Evolutionary conservation across 495 filamentous ascomycete genomes (phyloP), one percentile per base, ranked within the genome.

Genomic region (Podospora conica): DNA sequence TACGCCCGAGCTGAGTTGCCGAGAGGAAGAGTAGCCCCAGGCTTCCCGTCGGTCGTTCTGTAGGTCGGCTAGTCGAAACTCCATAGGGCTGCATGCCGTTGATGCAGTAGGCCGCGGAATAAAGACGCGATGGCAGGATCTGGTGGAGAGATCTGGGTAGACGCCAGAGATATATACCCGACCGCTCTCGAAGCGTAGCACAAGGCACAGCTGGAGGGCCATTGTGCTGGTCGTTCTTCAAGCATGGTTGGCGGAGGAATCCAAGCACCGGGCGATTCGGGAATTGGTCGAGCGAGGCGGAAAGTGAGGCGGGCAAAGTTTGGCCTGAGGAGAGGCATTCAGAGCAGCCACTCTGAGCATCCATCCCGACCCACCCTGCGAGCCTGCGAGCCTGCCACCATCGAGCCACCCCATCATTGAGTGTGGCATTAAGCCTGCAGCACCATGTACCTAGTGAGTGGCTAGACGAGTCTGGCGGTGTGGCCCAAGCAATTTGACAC

Each of bases 391-490:
- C n/a, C n/a, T n/a, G 28, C 28, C 8, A 29, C 28, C 9, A 8
- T 24, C 58, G 57, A 31, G 64, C 60, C 57, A 75, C 69, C 61
- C 53, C 10, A 68, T 65, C 33, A 53, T 64, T 9, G 62, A 64
- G 29, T 59, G 56, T 58, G 24, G 64, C 31, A 62, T 60, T 40
- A 63, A 40, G 25, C 65, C 20, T 71, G 63, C 70, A 64, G 62
- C 25, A 65, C 27, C 57, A 61, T 63, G 63, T 63, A 55, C 23
- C 61, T 24, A 55, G 48, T 31, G 25, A 72, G 69, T 73, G 73
- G 69, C 58, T 64, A 63, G 60, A 24, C 33, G 56, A 33, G 69
- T 64, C 58, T 71, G 64, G 71, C 69, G 73, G 69, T 75, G 72
- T 66, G 60, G 56, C 15, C 56, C 33, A 48, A 64, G 61, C 61